A percentile compares a stretch with the other conserved stretches of the same genome.
These are phyloP conservation scores for Aspergillus thermomutatus DNA, from an alignment of 2,329 filamentous ascomycete genomes.

Conservation along the genomic window DNA sequence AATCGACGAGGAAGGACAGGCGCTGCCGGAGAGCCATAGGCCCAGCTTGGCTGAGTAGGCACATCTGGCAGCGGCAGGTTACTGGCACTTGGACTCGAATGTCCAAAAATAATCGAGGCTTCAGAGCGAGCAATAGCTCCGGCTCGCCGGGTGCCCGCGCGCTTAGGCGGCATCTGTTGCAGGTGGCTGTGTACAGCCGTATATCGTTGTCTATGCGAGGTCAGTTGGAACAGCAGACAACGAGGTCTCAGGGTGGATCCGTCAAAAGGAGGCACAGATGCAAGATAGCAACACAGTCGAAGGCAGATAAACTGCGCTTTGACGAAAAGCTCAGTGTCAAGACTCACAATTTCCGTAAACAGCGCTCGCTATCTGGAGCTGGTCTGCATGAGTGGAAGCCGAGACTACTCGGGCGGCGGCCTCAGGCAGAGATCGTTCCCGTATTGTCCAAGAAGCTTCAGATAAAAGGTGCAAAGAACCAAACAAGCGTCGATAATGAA, in stretches of 20 bases:
- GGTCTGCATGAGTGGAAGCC: neutral
- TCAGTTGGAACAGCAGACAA: neutral
- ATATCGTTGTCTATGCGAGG: neutral
- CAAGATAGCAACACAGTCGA: neutral
- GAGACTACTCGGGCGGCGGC: neutral
- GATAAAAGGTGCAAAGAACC: neutral
- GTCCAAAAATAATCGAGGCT: conserved; percentile 12
- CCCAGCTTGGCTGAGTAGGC: conserved; percentile 38
- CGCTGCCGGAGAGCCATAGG: conserved; percentile 38
- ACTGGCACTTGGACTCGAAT: conserved; percentile 16
- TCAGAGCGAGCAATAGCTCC: conserved; percentile 11
- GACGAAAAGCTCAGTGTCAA: neutral
- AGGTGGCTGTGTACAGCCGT: neutral
- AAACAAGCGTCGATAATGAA: neutral
- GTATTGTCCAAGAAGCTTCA: neutral
- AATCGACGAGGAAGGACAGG: conserved; percentile 35
- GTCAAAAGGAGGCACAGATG: neutral
- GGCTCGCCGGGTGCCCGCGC: conserved; percentile 15
- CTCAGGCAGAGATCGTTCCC: neutral
- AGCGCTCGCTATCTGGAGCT: neutral
- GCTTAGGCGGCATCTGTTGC: conserved; percentile 26
- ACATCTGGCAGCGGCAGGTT: conserved; percentile 34
- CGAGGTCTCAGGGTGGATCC: neutral
- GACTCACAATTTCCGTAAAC: neutral
- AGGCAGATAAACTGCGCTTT: neutral